Conservation (phyloP, 2,329 filamentous ascomycete genomes). For the Penicillium crustosum region DNA sequence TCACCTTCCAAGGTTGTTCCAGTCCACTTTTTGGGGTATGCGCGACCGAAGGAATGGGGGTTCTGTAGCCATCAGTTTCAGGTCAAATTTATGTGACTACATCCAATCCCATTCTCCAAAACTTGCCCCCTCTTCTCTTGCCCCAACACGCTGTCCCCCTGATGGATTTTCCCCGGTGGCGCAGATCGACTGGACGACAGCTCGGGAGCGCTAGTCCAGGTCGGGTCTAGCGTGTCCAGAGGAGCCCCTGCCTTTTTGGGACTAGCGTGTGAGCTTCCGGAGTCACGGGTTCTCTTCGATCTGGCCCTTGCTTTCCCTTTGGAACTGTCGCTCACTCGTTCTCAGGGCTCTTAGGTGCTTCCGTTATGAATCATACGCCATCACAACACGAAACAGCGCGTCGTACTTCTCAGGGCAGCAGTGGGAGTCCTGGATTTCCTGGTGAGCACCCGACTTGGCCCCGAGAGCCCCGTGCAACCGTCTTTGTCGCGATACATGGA, state of each 20-base stretch:
- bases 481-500: constrained; percentile 2
- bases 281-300: constrained; percentile 36
- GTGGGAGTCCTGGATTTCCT: constrained; percentile 37
- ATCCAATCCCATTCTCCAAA: background rate
- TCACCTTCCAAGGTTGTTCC: background rate
- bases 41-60: background rate
- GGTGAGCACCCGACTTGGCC: constrained; percentile 34
- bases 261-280: constrained; percentile 35
- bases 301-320: constrained; percentile 23
- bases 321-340: constrained; percentile 23
- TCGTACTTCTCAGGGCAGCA: constrained; percentile 39
- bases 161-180: constrained; percentile 23
- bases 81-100: background rate
- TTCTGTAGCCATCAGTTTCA: background rate
- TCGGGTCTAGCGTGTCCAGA: constrained; percentile 19
- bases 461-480: constrained; percentile 12
- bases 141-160: constrained; percentile 13
- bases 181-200: constrained; percentile 32
- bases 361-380: constrained; percentile 40
- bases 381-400: constrained; percentile 31
- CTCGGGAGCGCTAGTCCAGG: constrained; percentile 40
- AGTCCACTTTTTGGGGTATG: background rate
- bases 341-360: constrained; percentile 17
- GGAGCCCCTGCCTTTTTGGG: constrained; percentile 24
- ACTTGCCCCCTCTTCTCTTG: background rate